These are phyloP conservation scores for Candida palmyrensis DNA, from an alignment of 805 yeast species.

Conservation along the genomic window DNA sequence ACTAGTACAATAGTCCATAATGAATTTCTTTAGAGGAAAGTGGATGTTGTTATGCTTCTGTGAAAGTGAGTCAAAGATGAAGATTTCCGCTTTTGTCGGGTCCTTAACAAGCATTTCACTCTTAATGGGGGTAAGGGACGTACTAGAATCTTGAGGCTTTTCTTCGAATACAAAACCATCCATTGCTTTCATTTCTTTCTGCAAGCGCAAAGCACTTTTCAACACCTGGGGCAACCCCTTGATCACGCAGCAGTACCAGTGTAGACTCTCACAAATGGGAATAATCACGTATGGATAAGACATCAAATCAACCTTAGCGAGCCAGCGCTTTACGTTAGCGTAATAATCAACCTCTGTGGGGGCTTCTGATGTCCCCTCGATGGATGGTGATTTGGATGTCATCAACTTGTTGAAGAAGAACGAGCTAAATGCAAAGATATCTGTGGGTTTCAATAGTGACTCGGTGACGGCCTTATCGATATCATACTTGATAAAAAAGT, in stretches of 20 bases:
- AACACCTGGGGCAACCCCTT: slow-evolving; percentile 42
- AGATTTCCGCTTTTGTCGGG: slow-evolving; percentile 32
- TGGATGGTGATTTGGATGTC: neutral
- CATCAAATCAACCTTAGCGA: slow-evolving; percentile 57
- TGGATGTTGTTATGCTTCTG: slow-evolving; percentile 50
- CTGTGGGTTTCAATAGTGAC: slow-evolving; percentile 21
- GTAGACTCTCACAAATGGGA: slow-evolving; percentile 77
- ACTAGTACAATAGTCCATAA: slow-evolving; percentile 66
- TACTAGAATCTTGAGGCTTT: too few species aligned
- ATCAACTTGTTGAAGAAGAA: slow-evolving; percentile 72
- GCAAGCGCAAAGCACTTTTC: slow-evolving; percentile 1
- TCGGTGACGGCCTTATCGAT: slow-evolving; percentile 32
- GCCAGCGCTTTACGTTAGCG: slow-evolving; percentile 71
- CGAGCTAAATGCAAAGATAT: slow-evolving; percentile 66
- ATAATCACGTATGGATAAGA: slow-evolving; percentile 57
- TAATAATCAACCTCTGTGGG: slow-evolving; percentile 37
- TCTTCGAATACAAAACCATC: slow-evolving; percentile 1
- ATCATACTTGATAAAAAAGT: slow-evolving; percentile 68
- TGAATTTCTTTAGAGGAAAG: slow-evolving; percentile 51
- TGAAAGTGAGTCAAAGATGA: slow-evolving; percentile 72
- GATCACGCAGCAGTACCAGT: slow-evolving; percentile 85
- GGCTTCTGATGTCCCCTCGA: slow-evolving; percentile 7
- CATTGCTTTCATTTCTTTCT: slow-evolving; percentile 8
- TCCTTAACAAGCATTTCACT: neutral
- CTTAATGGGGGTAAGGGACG: too few species aligned